A percentile compares a stretch with the other conserved stretches of the same genome.
Conservation (phyloP, 2,329 filamentous ascomycete species). For the Ophiocordyceps unilateralis region DNA sequence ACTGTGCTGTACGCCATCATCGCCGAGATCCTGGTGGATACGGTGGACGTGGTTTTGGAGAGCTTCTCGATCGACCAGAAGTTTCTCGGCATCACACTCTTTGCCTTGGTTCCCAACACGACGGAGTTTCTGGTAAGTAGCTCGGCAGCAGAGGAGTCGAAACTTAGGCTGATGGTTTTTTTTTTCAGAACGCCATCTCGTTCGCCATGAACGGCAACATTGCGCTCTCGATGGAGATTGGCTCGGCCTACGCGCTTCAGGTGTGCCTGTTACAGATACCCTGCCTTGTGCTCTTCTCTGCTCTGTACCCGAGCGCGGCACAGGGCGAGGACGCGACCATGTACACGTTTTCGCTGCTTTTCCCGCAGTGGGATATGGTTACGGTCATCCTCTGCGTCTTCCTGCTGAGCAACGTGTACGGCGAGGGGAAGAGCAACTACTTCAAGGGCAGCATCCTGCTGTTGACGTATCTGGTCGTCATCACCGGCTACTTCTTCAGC, state of each 20-base stretch:
- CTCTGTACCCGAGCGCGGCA: constrained; percentile 40
- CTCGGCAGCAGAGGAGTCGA: background rate
- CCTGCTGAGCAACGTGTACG: constrained; percentile 90
- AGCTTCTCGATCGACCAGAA: constrained; percentile 91
- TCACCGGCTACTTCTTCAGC: constrained; percentile 83
- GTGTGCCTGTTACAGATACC: constrained; percentile 92
- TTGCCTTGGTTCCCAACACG: constrained; percentile 92
- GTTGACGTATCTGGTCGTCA: constrained; percentile 79
- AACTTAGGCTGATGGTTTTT: background rate
- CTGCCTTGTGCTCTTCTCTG: constrained; percentile 80
- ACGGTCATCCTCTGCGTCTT: constrained; percentile 94
- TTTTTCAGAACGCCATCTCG: constrained; percentile 75
- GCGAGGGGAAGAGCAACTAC: constrained; percentile 98
- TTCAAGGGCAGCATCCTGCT: constrained; percentile 97
- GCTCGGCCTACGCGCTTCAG: constrained; percentile 89
- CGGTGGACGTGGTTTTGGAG: constrained; percentile 87
- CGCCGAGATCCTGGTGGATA: constrained; percentile 91
- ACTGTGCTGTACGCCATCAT: constrained; percentile 92
- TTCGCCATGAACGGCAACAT: constrained; percentile 99
- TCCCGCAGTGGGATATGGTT: constrained; percentile 98
- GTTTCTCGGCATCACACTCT: constrained; percentile 90
- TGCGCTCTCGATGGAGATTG: constrained; percentile 96
- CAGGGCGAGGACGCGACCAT: constrained; percentile 22
- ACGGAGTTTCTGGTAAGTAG: constrained; percentile 78
- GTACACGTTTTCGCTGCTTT: constrained; percentile 72